These are phyloP conservation scores for Artemisia argyi DNA, from an alignment of 129 eudicot genomes.

Conservation along the genomic window DNA sequence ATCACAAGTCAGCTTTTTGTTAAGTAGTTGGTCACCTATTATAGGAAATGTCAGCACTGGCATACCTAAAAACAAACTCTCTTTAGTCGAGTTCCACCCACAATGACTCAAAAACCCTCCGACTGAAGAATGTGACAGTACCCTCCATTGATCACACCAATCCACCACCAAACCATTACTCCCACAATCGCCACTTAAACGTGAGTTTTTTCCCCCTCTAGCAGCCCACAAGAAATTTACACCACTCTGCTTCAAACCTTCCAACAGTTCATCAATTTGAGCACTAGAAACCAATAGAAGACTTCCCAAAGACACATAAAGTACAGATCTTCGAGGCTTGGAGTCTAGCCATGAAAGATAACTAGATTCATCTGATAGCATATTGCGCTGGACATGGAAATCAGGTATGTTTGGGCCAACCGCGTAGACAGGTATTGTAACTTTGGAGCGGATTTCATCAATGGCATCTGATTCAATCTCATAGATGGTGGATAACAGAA, in stretches of 20 bases:
- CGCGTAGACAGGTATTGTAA: conserved; percentile 28
- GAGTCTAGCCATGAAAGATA: conserved; percentile 51
- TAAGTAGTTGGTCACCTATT: conserved; percentile 29
- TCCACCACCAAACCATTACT: conserved; percentile 29
- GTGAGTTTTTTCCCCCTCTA: conserved; percentile 20
- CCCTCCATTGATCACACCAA: conserved; percentile 46
- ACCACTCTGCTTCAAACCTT: conserved; percentile 38
- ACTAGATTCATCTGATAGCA: not conserved
- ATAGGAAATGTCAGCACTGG: conserved; percentile 43
- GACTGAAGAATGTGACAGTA: conserved; percentile 30
- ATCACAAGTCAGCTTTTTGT: conserved; percentile 27
- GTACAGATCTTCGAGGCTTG: conserved; percentile 34
- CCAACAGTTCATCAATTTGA: conserved; percentile 46
- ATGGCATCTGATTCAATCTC: conserved; percentile 46
- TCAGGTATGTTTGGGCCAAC: conserved; percentile 35
- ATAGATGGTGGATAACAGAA: conserved; percentile 44
- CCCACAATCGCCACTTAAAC: conserved; percentile 17
- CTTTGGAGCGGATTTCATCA: conserved; percentile 19
- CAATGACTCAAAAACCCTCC: conserved; percentile 45
- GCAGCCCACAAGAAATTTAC: conserved; percentile 40
- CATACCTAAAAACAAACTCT: conserved; percentile 35
- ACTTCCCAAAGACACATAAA: conserved; percentile 56
- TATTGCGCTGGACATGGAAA: not conserved
- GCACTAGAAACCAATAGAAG: conserved; percentile 38
- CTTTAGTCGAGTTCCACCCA: conserved; percentile 41